Base-by-base conservation (phyloP, 2,329 filamentous ascomycete species). In the Colletotrichum incanum region DNA sequence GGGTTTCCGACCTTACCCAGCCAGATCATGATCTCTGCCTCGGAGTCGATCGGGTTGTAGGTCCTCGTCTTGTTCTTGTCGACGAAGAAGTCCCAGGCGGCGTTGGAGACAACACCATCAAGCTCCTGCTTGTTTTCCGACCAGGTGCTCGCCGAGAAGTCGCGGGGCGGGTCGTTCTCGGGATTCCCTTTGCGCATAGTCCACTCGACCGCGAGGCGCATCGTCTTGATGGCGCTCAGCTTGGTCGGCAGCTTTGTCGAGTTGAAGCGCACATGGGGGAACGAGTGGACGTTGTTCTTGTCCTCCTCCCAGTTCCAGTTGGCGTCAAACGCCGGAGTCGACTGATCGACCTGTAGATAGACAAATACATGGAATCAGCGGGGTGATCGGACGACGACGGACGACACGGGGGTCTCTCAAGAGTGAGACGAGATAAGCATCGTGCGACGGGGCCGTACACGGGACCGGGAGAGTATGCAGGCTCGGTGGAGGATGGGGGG, bases 11-110 rank as follows among this genome's bases (percentile, higher is more conserved):
- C 73, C 39, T 60, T 74, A 9, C 78, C 79, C 4, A 81, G 73
- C 79, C 79, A 81, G 45, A 81, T 75, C 79, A 81, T 81, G 62
- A 81, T 78, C 72, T 81, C 79, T 47, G 77, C 79, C 62, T 75
- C 76, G 16, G 79, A 77, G 39, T 74, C 74, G 31, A 76, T 77
- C 49, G 79, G 78, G 61, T 74, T 76, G 28, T 74, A 73, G 2
- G 79, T 73, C 8, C 72, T 75, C 14, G 55, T 68, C 31, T 74
- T 62, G 71, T 79, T 76, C 59, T 65, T 76, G 74, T 80, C 79
- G 34, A 76, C 76, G 71, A 81, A 81, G 47, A 81, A 74, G 71
- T 81, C 79, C 72, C 80, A 81, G 11, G 79, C 79, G 37, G 79
- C 78, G 60, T 81, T 81, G 50, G 78, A 75, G 20, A 73, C 75